These are phyloP conservation scores for Aspergillus conjunctus DNA, from an alignment of 495 filamentous ascomycete species.

Conservation along the genomic window DNA sequence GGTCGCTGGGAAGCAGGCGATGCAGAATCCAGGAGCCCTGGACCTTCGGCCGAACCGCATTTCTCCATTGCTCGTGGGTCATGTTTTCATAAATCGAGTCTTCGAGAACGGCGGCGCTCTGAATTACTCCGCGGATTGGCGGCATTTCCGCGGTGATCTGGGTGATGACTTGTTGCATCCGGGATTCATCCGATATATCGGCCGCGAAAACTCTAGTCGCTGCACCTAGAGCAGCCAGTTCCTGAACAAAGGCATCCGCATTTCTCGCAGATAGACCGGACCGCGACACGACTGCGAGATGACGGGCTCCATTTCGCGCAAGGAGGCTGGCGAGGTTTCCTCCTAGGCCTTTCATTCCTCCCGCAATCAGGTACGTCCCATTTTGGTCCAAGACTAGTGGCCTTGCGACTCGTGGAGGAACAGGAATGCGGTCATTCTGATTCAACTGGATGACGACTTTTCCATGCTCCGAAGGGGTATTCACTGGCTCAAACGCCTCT, in stretches of 20 bases:
- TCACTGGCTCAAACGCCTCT: too few species aligned
- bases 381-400: not conserved
- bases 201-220: not conserved
- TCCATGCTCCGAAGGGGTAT: too few species aligned
- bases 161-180: not conserved
- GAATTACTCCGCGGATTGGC: conserved; percentile 7
- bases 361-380: not conserved
- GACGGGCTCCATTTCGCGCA: not conserved
- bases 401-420: not conserved
- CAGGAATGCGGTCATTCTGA: not conserved
- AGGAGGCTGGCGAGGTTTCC: not conserved
- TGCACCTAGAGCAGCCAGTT: not conserved
- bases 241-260: not conserved
- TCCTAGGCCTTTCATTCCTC: not conserved
- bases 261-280: not conserved
- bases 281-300: not conserved
- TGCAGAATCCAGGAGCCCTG: conserved; percentile 56
- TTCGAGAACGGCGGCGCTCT: not conserved
- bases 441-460: too few species aligned
- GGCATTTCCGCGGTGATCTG: not conserved
- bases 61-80: conserved; percentile 38
- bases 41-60: conserved; percentile 40
- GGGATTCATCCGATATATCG: not conserved
- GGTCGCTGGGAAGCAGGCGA: conserved; percentile 35
- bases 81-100: conserved; percentile 46